Evolutionary conservation across 2,329 filamentous ascomycete genomes (phyloP).

Genomic region (Apiospora koreana): DNA sequence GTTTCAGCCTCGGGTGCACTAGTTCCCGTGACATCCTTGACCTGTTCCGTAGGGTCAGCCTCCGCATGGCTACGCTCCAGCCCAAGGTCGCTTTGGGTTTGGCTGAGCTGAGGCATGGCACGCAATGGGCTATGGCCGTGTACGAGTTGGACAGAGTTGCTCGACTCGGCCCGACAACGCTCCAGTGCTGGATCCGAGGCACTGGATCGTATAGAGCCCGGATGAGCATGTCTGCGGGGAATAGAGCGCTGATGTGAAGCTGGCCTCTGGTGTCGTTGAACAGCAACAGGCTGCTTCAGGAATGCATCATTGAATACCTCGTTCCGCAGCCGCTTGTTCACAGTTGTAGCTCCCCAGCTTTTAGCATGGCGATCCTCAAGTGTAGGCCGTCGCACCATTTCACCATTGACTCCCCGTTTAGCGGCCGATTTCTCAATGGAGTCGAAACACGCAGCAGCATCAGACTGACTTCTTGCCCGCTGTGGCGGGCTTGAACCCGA

Average conservation of each 20-base stretch:
- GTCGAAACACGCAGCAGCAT: constrained; percentile 27
- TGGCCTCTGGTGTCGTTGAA: constrained; percentile 74
- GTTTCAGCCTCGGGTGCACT: constrained; percentile 66
- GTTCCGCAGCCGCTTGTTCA: constrained; percentile 85
- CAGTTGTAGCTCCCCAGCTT: constrained; percentile 87
- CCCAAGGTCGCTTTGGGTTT: constrained; percentile 38
- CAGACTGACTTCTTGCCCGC: constrained; percentile 39
- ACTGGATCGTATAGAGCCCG: constrained; percentile 43
- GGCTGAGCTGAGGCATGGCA: constrained; percentile 22
- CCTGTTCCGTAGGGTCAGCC: constrained; percentile 38
- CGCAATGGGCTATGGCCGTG: constrained; percentile 27
- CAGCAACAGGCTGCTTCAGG: constrained; percentile 77
- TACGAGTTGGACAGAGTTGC: neutral
- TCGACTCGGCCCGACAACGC: constrained; percentile 15
- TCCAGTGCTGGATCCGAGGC: constrained; percentile 40
- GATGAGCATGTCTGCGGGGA: constrained; percentile 51
- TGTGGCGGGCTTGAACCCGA: constrained; percentile 33
- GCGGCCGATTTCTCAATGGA: constrained; percentile 20
- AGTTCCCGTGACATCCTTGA: constrained; percentile 61
- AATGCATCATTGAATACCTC: constrained; percentile 94
- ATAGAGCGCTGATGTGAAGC: constrained; percentile 62
- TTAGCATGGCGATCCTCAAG: constrained; percentile 60
- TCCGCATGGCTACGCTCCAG: constrained; percentile 27
- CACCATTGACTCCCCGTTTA: neutral
- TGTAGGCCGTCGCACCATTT: constrained; percentile 35